Percentiles rank a stretch among this genome's conserved stretches.
phyloP scores from a whole-genome alignment of 805 yeast species.

The Nakazawaea laoshanensis region DNA sequence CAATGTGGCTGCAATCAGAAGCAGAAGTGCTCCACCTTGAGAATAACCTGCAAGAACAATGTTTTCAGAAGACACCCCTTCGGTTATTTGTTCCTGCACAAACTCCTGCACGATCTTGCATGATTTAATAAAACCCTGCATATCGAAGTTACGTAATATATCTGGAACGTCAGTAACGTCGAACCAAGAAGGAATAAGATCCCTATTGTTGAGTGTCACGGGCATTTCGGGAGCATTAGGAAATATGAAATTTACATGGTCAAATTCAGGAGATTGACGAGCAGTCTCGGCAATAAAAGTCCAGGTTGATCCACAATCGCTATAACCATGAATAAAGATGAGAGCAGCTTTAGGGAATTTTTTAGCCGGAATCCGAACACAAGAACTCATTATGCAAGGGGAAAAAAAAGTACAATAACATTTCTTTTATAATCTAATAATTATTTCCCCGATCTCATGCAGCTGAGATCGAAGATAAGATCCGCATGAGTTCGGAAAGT shows the following conservation, averaged over 20 bases:
- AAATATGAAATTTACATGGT: constrained; percentile 62
- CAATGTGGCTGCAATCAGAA: constrained; percentile 47
- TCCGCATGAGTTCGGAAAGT: no score
- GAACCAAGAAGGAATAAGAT: constrained; percentile 79
- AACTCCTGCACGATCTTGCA: constrained; percentile 34
- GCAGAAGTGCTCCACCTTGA: constrained; percentile 82
- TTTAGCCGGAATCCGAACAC: constrained; percentile 30
- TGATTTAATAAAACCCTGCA: constrained; percentile 43
- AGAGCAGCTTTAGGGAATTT: constrained; percentile 44
- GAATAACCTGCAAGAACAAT: constrained; percentile 93
- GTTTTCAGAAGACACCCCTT: constrained; percentile 49
- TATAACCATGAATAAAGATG: constrained; percentile 82
- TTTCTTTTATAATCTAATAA: no score
- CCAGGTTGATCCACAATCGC: constrained; percentile 92
- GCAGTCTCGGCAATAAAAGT: constrained; percentile 65
- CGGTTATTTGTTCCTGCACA: constrained; percentile 44
- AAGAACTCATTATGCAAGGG: constrained; percentile 18
- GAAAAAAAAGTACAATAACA: no score
- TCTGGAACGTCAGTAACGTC: constrained; percentile 49
- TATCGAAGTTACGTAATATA: constrained; percentile 35
- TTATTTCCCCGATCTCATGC: no score
- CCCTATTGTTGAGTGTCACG: constrained; percentile 60
- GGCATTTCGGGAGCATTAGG: constrained; percentile 83
- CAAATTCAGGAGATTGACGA: constrained; percentile 32
- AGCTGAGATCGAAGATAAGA: no score